Evolutionary conservation across 495 filamentous ascomycete genomes (phyloP).

Genomic region (Gamarada debralockiae): DNA sequence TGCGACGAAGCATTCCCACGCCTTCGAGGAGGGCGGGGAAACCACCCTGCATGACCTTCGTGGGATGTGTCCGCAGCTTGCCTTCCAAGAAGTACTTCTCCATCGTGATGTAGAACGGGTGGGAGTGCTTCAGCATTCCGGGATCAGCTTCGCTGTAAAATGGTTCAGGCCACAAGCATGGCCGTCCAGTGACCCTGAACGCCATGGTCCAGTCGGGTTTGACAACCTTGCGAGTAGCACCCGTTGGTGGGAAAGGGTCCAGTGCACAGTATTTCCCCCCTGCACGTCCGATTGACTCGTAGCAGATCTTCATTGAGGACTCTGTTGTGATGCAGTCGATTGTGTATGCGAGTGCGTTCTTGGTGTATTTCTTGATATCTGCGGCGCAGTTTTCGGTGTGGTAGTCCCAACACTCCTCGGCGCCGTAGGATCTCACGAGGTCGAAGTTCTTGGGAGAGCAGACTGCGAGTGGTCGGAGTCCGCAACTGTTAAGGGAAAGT

Average conservation of each 20-base stretch:
- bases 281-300: constrained; percentile 34
- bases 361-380: constrained; percentile 31
- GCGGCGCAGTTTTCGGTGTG: constrained; percentile 24
- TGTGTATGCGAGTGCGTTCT: constrained; percentile 26
- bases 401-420: constrained; percentile 54
- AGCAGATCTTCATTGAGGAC: constrained; percentile 35
- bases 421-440: constrained; percentile 48
- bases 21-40: constrained; percentile 17
- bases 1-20: constrained; percentile 9
- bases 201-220: constrained; percentile 29
- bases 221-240: constrained; percentile 14
- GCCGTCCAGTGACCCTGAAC: constrained; percentile 28
- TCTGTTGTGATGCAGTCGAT: constrained; percentile 32
- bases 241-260: constrained; percentile 23
- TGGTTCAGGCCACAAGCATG: constrained; percentile 20
- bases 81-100: constrained; percentile 12
- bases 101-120: not conserved
- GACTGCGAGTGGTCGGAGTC: constrained; percentile 46
- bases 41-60: constrained; percentile 17
- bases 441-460: constrained; percentile 50
- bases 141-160: constrained; percentile 25
- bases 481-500: not conserved
- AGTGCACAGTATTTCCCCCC: constrained; percentile 43
- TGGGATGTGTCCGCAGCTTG: constrained; percentile 19
- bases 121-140: not conserved